Conservation (phyloP, 139 green algal genomes). For the Chlamydomonas asymmetrica region DNA sequence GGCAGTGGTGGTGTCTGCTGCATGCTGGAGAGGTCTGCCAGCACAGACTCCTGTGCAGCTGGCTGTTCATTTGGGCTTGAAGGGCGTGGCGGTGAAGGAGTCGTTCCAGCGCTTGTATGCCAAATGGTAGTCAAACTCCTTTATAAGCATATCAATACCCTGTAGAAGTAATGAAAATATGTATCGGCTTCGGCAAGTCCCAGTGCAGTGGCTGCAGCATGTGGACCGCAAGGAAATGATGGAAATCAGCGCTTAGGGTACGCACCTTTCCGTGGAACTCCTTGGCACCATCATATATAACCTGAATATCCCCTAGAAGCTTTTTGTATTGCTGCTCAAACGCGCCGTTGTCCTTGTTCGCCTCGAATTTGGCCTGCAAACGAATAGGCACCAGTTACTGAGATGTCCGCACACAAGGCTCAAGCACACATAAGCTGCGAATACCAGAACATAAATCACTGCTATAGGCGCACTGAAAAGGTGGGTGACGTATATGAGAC, state of each 20-base stretch:
- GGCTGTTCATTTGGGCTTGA: slow-evolving; percentile 57
- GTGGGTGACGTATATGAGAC: neutral
- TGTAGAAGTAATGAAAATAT: neutral
- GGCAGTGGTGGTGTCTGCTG: too few species aligned
- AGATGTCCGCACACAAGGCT: too few species aligned
- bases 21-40: too few species aligned
- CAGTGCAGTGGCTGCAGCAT: neutral
- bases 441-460: too few species aligned
- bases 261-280: slow-evolving; percentile 66
- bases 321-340: slow-evolving; percentile 56
- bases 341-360: slow-evolving; percentile 19
- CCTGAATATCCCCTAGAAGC: slow-evolving; percentile 50
- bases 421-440: too few species aligned
- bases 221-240: neutral
- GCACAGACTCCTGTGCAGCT: too few species aligned
- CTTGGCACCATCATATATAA: slow-evolving; percentile 58
- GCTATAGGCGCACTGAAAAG: too few species aligned
- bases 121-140: slow-evolving; percentile 60
- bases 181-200: neutral
- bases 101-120: slow-evolving; percentile 64
- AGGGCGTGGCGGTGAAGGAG: slow-evolving; percentile 54
- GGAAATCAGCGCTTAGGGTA: neutral
- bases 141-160: slow-evolving; percentile 64
- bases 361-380: neutral
- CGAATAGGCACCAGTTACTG: too few species aligned